Evolutionary conservation across 345 rosid genomes (phyloP).

Genomic region (Arabidopsis suecica): DNA sequence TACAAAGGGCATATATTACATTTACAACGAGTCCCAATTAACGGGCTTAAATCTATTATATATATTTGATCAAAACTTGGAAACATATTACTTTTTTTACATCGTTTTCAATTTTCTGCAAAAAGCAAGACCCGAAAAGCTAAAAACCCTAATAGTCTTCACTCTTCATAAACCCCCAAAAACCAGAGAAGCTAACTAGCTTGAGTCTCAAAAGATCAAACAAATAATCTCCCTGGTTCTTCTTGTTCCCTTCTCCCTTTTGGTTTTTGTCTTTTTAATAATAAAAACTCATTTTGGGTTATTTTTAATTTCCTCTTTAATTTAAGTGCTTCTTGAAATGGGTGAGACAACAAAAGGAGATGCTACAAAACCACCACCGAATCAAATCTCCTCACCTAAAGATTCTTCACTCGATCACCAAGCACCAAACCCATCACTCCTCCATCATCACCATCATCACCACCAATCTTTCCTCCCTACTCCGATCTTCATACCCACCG

Average conservation of each 20-base stretch:
- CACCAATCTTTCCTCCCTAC: slow-evolving; percentile 62
- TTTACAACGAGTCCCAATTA: background rate
- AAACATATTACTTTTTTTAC: background rate
- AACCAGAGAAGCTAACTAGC: slow-evolving; percentile 37
- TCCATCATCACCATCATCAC: slow-evolving; percentile 48
- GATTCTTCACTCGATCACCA: slow-evolving; percentile 51
- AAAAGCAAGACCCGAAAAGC: slow-evolving; percentile 32
- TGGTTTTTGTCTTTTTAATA: slow-evolving; percentile 1
- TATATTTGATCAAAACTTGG: background rate
- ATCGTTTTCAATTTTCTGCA: slow-evolving; percentile 30
- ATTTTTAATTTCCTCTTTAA: slow-evolving; percentile 35
- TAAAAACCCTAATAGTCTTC: slow-evolving; percentile 46
- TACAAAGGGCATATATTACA: background rate
- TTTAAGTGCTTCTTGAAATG: slow-evolving; percentile 52
- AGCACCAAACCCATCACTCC: slow-evolving; percentile 48
- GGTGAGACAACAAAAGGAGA: slow-evolving; percentile 59
- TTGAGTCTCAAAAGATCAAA: slow-evolving; percentile 32
- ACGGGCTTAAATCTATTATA: background rate
- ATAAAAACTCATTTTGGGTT: slow-evolving; percentile 36
- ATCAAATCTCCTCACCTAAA: slow-evolving; percentile 58
- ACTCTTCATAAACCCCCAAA: slow-evolving; percentile 47
- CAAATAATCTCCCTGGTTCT: slow-evolving; percentile 27
- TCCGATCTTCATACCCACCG: slow-evolving; percentile 62
- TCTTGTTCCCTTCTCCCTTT: slow-evolving; percentile 26
- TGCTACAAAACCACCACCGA: slow-evolving; percentile 46